Evolutionary conservation across 768 basidiomycete species (phyloP).

Genomic region (Tremella fuciformis): DNA sequence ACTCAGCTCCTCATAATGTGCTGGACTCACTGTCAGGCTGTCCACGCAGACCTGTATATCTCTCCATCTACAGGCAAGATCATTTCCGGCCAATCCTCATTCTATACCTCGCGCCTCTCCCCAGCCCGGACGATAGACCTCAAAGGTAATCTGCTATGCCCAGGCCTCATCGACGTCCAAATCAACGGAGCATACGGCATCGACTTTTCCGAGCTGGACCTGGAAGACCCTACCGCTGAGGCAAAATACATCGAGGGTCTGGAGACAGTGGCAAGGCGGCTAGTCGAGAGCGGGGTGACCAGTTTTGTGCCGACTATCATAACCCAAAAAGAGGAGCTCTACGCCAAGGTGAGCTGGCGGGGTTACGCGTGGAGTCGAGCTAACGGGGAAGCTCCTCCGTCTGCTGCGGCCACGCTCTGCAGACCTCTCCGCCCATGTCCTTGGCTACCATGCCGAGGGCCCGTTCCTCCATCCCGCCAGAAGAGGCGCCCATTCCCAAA

Average conservation of each 20-base stretch:
- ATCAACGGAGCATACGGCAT: constrained; percentile 69
- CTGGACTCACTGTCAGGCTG: constrained; percentile 7
- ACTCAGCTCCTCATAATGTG: neutral
- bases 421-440: constrained; percentile 61
- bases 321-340: constrained; percentile 21
- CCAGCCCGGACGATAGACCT: constrained; percentile 59
- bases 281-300: constrained; percentile 83
- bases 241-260: constrained; percentile 63
- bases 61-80: constrained; percentile 64
- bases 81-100: constrained; percentile 50
- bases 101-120: constrained; percentile 12
- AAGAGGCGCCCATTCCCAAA: constrained; percentile 73
- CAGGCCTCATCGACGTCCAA: constrained; percentile 81
- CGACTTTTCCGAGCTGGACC: constrained; percentile 42
- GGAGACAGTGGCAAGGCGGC: constrained; percentile 67
- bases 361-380: constrained; percentile 57
- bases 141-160: constrained; percentile 75
- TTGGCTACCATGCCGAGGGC: constrained; percentile 90
- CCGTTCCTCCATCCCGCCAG: constrained; percentile 81
- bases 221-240: constrained; percentile 17
- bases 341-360: constrained; percentile 31
- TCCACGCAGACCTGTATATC: constrained; percentile 27
- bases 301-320: constrained; percentile 60
- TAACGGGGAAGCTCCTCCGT: constrained; percentile 57
- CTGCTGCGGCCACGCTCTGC: constrained; percentile 68